Base-by-base conservation (phyloP, 2,329 filamentous ascomycete genomes). In the Teratosphaeria epicoccoides region DNA sequence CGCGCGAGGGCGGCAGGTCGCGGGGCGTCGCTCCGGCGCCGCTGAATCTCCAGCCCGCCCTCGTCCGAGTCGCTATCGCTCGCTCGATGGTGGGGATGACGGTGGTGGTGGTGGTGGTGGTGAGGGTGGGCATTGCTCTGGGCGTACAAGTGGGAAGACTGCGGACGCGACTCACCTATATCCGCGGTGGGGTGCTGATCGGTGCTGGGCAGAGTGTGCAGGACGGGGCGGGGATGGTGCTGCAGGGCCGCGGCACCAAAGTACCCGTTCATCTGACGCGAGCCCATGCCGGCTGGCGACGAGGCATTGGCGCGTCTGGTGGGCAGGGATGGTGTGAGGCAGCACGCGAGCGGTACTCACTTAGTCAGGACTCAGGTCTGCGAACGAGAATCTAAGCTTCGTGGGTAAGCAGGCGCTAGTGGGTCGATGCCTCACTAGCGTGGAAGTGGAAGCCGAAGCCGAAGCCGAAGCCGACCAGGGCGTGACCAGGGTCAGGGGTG, bases 31-130 rank as follows among this genome's bases (percentile, higher is more conserved):
- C 51, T 49, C 43, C 88, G 88, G 48, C 87, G 80, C 65, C 47
- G 88, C 48, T 87, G 80, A 65, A 84, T 77, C 56, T 76, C 61
- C 49, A 66, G 57, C 12, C 61, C 59, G 10, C 55, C 59, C 47
- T 64, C 65, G 10, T 64, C 64, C n/a, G 33, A 40, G 33, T 40
- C 33, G n/a, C n/a, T 40, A 6, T 40, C 14, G 10, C 33, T 40
- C 7, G n/a, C 33, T 40, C n/a, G 5, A 20, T 40, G 9, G 46
- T 63, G 64, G 26, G 57, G 59, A 12, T 59, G 60, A 48, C 24
- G 49, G 37, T 46, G 20, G 47, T 22, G 26, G 17, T 40, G 9
- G 46, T 63, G 64, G 26, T 56, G 59, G 12, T 59, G 60, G 49
- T 29, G 49, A 24, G 37, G 20, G 47, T 22, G 26, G 24, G 43